Evolutionary conservation across 352 stramenopile species (phyloP).

Genomic region (Phytophthora quininea): DNA sequence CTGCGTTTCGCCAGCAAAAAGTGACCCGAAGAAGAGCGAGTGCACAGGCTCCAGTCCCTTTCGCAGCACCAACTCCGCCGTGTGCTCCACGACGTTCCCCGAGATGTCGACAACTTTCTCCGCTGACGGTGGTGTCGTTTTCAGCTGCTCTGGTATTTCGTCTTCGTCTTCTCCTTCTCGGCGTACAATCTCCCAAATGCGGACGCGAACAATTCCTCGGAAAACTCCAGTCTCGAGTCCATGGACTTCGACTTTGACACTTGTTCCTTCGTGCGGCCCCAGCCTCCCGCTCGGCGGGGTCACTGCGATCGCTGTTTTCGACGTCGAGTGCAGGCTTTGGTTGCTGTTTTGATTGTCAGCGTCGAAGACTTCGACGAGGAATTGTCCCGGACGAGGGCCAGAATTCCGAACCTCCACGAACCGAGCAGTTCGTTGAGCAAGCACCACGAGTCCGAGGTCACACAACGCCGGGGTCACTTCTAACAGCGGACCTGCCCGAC

Average conservation of each 20-base stretch:
- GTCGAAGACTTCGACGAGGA: constrained; percentile 62
- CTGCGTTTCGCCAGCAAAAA: constrained; percentile 69
- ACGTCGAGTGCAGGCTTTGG: constrained; percentile 1
- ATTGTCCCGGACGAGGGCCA: constrained; percentile 41
- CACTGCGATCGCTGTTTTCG: constrained; percentile 27
- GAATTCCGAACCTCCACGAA: constrained; percentile 65
- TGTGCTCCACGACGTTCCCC: constrained; percentile 85
- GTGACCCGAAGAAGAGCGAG: constrained; percentile 68
- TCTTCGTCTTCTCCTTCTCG: constrained; percentile 13
- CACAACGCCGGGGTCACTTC: constrained; percentile 61
- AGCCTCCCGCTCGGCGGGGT: constrained; percentile 43
- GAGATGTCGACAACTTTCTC: constrained; percentile 85
- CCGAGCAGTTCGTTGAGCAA: constrained; percentile 56
- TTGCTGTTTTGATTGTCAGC: not conserved
- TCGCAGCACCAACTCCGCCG: constrained; percentile 75
- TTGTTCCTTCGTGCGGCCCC: constrained; percentile 34
- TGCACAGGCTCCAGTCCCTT: constrained; percentile 51
- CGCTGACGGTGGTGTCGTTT: constrained; percentile 3
- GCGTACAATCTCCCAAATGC: constrained; percentile 37
- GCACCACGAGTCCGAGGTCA: constrained; percentile 72
- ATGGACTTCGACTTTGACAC: constrained; percentile 54
- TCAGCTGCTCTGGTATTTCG: constrained; percentile 1
- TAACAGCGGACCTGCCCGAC: constrained; percentile 57
- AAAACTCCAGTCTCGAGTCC: constrained; percentile 47
- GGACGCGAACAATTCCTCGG: constrained; percentile 47